These are phyloP conservation scores for Backusella circina DNA, from an alignment of 192 early-diverging fungal species.

Conservation along the genomic window DNA sequence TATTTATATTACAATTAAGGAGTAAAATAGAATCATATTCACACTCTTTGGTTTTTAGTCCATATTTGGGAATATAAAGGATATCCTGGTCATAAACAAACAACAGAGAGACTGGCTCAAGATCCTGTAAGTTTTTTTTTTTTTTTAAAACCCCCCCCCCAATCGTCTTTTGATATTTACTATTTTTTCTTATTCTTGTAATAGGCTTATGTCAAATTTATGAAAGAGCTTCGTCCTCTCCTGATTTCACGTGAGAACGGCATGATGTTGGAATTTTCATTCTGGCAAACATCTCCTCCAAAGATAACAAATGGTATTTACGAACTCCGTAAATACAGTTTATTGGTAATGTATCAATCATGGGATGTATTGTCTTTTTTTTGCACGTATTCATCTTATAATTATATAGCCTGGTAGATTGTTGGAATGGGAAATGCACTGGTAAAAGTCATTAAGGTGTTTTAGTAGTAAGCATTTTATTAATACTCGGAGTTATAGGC, in stretches of 20 bases:
- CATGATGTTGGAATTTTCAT: constrained; percentile 90
- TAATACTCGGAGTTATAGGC: constrained; percentile 36
- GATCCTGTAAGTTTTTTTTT: constrained; percentile 49
- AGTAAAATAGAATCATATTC: neutral
- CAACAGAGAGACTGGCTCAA: constrained; percentile 53
- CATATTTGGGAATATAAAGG: constrained; percentile 97
- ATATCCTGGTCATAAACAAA: constrained; percentile 76
- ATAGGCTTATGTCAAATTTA: constrained; percentile 61
- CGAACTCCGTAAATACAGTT: constrained; percentile 85
- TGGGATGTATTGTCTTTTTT: neutral
- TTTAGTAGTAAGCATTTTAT: neutral
- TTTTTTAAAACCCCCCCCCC: neutral
- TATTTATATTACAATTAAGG: neutral
- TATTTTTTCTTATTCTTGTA: neutral
- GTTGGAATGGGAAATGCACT: constrained; percentile 91
- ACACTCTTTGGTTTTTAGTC: constrained; percentile 37
- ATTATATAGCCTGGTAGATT: constrained; percentile 73
- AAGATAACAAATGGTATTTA: constrained; percentile 77
- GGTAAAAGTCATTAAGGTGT: constrained; percentile 36
- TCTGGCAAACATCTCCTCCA: constrained; percentile 86
- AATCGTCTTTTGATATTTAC: neutral
- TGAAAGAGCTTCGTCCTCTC: constrained; percentile 65
- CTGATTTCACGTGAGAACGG: constrained; percentile 77
- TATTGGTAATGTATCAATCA: constrained; percentile 49
- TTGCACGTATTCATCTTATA: neutral